Evolutionary conservation across 202 grass and related monocot genomes (phyloP).

Genomic region (Dendrocalamus latiflorus): DNA sequence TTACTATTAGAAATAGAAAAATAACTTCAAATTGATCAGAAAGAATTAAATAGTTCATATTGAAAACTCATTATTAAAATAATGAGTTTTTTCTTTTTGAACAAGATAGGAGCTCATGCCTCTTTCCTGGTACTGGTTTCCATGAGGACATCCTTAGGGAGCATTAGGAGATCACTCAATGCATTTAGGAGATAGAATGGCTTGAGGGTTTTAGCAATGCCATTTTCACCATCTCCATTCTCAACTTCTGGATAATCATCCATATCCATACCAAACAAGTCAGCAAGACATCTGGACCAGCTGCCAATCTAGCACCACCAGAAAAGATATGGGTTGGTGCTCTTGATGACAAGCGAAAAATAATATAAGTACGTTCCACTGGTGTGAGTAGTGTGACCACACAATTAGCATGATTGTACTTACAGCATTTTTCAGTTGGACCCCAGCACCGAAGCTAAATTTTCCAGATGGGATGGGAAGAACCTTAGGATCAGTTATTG

Average conservation of each 20-base stretch:
- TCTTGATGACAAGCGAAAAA: neutral
- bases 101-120: slow-evolving; percentile 34
- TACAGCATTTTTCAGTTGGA: slow-evolving; percentile 95
- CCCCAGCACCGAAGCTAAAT: slow-evolving; percentile 87
- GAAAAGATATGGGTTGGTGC: slow-evolving; percentile 18
- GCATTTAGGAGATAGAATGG: slow-evolving; percentile 77
- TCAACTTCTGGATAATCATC: slow-evolving; percentile 55
- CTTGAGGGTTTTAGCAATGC: slow-evolving; percentile 39
- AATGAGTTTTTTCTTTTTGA: neutral
- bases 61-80: neutral
- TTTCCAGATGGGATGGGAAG: slow-evolving; percentile 71
- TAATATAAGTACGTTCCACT: neutral
- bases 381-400: neutral
- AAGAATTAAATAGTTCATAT: neutral
- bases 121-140: slow-evolving; percentile 69
- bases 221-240: slow-evolving; percentile 36
- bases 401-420: slow-evolving; percentile 29
- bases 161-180: slow-evolving; percentile 92
- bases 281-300: slow-evolving; percentile 78
- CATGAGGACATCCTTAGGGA: slow-evolving; percentile 89
- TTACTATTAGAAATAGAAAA: slow-evolving; percentile 21
- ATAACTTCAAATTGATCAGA: neutral
- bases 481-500: slow-evolving; percentile 85
- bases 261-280: slow-evolving; percentile 79
- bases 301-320: slow-evolving; percentile 69